Evolutionary conservation across 1,284 basidiomycete genomes (phyloP), one percentile per base, ranked within the genome.

Genomic region (Pisolithus thermaeus): DNA sequence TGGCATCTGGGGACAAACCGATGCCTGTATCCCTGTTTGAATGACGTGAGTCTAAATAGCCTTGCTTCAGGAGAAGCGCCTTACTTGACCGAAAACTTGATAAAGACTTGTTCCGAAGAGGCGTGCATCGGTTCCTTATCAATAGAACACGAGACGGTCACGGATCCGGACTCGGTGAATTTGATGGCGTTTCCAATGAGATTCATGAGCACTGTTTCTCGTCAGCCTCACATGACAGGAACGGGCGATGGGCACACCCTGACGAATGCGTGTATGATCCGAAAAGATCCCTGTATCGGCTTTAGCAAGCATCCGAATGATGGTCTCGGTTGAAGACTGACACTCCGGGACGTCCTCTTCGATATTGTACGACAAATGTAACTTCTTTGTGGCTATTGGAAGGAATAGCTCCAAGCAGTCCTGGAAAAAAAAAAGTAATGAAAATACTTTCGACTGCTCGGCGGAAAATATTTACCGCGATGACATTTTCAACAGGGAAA

Each of bases 131-230:
- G 54, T 20, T 62, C 54, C 11, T 61, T 66, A 52, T 81, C 81
- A 14, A 80, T 65, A 12, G 76, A 78, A 58, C 82, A 84, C 3
- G 71, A 73, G 20, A 85, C 81, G 32, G 77, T 73, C 30, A 87
- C 82, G 46, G 73, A 81, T 5, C 84, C 84, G 35, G 64, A 67
- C 1, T 76, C 73, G 1, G 83, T 86, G 63, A 87, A 86, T 58
- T 87, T 87, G 50, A 87, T 81, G 9, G 83, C 83, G 60, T 87
- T 87, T 8, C 83, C 83, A 52, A 87, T 83, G 40, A 87, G 66
- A 60, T 87, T 87, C 83, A 85, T 85, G 30, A 86, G 67, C 14
- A 86, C 83, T 82, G 52, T 7, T 49, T 46, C 7, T 38, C 42
- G 40, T 52, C 35, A 39, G 37, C 9, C 22, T 14, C 32, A 35